phyloP scores from a whole-genome alignment of 2,329 filamentous ascomycete species.

The Ceratocystiopsis minuta region DNA sequence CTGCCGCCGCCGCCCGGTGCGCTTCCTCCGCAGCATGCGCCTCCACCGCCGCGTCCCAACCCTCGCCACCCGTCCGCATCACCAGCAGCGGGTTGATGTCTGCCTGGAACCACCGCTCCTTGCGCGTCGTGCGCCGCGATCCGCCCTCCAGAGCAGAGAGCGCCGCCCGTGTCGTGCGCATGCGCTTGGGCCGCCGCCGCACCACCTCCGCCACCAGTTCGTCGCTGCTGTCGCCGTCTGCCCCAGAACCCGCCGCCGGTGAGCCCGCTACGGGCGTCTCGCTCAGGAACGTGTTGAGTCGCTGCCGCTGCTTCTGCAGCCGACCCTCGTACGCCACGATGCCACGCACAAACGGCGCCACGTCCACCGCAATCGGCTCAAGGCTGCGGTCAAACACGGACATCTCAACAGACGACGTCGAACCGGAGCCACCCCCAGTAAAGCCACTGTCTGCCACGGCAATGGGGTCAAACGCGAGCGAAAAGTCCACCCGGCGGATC shows the following conservation, averaged over 20 bases:
- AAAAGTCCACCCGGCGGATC: slow-evolving; percentile 33
- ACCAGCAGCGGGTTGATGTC: slow-evolving; percentile 37
- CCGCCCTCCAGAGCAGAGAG: slow-evolving; percentile 54
- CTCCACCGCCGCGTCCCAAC: slow-evolving; percentile 11
- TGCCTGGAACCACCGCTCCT: slow-evolving; percentile 48
- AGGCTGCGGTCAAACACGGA: slow-evolving; percentile 64
- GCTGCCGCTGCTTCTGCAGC: slow-evolving; percentile 47
- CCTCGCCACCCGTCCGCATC: slow-evolving; percentile 31
- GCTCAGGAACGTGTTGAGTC: slow-evolving; percentile 35
- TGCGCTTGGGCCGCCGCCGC: slow-evolving; percentile 24
- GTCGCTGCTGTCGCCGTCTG: background rate
- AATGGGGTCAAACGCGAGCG: slow-evolving; percentile 42
- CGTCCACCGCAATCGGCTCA: slow-evolving; percentile 48
- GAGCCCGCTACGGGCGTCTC: slow-evolving; percentile 14
- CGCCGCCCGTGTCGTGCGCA: slow-evolving; percentile 50
- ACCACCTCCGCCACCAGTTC: background rate
- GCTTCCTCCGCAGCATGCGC: no score
- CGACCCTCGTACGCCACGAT: slow-evolving; percentile 63
- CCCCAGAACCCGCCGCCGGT: background rate
- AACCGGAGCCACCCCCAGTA: slow-evolving; percentile 5
- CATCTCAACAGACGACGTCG: slow-evolving; percentile 30
- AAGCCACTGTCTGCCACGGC: slow-evolving; percentile 24
- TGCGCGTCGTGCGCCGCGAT: slow-evolving; percentile 39
- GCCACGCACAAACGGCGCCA: slow-evolving; percentile 76
- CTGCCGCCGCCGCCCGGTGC: background rate